Base-by-base conservation (phyloP, 768 basidiomycete species). In the Cantharellus cinnabarinus region DNA sequence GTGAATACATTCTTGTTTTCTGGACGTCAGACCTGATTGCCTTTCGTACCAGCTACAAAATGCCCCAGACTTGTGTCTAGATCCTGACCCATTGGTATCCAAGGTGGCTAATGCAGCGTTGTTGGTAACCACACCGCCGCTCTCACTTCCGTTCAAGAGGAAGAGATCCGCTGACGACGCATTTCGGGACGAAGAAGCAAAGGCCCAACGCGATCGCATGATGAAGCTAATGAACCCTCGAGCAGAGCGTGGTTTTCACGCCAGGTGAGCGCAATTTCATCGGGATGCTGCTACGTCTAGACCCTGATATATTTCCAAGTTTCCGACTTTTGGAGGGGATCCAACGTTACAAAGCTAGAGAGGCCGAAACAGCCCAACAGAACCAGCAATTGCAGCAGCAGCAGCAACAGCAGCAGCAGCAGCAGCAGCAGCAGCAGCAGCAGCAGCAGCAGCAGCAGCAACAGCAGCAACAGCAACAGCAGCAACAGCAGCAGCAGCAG, bases 121-220 rank as follows among this genome's bases (percentile, higher is more conserved):
- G 50, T 74, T 84, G 58, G 80, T 82, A 0, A 82, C 87, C 1
- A 80, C 80, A 0, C 83, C 85, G 0, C 76, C 80, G n/a, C 75
- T 80, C 14, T 84, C 85, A 2, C 70, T 75, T 15, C 82, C 88
- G 1, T 71, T 88, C 61, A 89, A 89, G 62, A 77, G 86, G 20
- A 89, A 89, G 67, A 81, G 82, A 42, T 73, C 77, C 3, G 78
- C 75, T 2, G 70, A 81, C 65, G 82, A 85, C 44, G 78, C 79
- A 4, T 85, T 85, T 63, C 83, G 85, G 59, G 83, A 86, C 59
- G 85, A 86, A 62, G 76, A 77, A 2, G 83, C 86, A 64, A 85
- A 79, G 67, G 80, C 78, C 38, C 78, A 83, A 53, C 76, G 81
- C 56, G 72, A 76, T 29, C 85, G 86, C 74, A 78, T 90, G 58